Percentiles rank a stretch among this genome's conserved stretches.
phyloP scores from a whole-genome alignment of 2,329 filamentous ascomycete species.

The Acephala macrosclerotiorum region DNA sequence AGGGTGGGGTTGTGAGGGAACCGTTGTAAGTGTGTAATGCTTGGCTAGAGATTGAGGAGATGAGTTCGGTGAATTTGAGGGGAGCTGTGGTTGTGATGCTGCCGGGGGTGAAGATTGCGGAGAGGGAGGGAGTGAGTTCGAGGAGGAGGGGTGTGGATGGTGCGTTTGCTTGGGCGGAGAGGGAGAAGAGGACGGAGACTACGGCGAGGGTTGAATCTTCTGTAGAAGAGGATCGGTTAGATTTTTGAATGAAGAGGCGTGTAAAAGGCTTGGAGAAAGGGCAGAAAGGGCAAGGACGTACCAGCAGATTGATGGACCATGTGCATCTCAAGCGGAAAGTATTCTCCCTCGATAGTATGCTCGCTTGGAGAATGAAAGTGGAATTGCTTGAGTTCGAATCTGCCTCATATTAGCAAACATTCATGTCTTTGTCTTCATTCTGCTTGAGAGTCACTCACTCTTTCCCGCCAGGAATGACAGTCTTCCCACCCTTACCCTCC shows the following conservation, averaged over 20 bases:
- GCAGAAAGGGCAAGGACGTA: constrained; percentile 16
- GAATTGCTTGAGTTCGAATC: constrained; percentile 52
- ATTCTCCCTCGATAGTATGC: constrained; percentile 57
- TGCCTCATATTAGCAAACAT: constrained; percentile 1
- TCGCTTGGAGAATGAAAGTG: constrained; percentile 68
- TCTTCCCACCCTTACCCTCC: constrained; percentile 26
- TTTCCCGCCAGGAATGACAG: constrained; percentile 21
- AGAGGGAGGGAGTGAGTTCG: background rate
- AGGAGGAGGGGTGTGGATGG: background rate
- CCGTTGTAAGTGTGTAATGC: constrained; percentile 55
- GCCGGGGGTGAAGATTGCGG: constrained; percentile 25
- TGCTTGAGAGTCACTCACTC: constrained; percentile 1
- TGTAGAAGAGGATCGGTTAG: background rate
- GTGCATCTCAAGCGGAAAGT: constrained; percentile 51
- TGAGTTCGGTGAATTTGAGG: constrained; percentile 23
- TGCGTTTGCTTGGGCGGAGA: constrained; percentile 43
- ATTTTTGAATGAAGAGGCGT: background rate
- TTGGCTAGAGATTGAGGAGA: constrained; percentile 20
- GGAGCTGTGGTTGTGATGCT: constrained; percentile 26
- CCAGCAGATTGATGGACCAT: constrained; percentile 49
- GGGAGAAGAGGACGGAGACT: constrained; percentile 46
- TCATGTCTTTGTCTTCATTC: background rate
- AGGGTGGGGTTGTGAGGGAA: constrained; percentile 69
- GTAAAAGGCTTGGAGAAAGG: background rate
- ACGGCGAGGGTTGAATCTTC: constrained; percentile 43